Conservation (phyloP, 768 basidiomycete species). For the Suillus sp. region DNA sequence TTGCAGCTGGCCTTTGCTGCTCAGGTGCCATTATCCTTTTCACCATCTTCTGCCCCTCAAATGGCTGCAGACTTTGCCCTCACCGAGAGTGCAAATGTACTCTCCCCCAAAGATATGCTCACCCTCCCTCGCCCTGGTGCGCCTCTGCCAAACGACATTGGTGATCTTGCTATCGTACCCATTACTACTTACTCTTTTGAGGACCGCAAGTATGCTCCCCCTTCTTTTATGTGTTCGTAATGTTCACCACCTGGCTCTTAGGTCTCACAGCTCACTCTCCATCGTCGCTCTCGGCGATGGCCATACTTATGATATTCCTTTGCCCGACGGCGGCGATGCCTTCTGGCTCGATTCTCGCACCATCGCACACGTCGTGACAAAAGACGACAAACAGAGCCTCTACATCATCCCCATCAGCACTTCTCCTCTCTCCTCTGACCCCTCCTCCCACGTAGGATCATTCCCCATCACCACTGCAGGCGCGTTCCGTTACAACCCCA, state of each 20-base stretch:
- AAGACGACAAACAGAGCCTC: slow-evolving; percentile 52
- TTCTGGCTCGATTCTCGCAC: slow-evolving; percentile 80
- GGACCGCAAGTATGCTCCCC: slow-evolving; percentile 63
- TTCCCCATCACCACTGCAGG: slow-evolving; percentile 68
- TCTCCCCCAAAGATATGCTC: slow-evolving; percentile 74
- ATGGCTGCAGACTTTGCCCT: slow-evolving; percentile 6
- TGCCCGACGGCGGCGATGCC: slow-evolving; percentile 68
- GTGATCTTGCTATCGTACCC: slow-evolving; percentile 68
- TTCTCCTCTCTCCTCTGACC: slow-evolving; percentile 37
- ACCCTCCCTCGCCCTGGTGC: slow-evolving; percentile 65
- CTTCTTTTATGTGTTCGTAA: background rate
- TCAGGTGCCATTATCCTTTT: background rate
- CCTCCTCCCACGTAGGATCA: slow-evolving; percentile 54
- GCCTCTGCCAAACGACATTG: slow-evolving; percentile 66
- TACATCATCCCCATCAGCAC: slow-evolving; percentile 57
- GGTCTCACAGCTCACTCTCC: slow-evolving; percentile 70
- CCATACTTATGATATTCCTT: slow-evolving; percentile 55
- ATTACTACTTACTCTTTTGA: slow-evolving; percentile 71
- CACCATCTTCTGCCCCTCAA: slow-evolving; percentile 2
- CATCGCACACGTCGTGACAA: slow-evolving; percentile 67
- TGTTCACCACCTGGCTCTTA: slow-evolving; percentile 28
- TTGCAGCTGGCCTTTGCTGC: slow-evolving; percentile 5
- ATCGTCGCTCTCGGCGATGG: slow-evolving; percentile 59
- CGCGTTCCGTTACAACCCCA: slow-evolving; percentile 68
- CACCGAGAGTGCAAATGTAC: slow-evolving; percentile 40